phyloP scores from a whole-genome alignment of 495 filamentous ascomycete genomes.

The Letharia lupina region DNA sequence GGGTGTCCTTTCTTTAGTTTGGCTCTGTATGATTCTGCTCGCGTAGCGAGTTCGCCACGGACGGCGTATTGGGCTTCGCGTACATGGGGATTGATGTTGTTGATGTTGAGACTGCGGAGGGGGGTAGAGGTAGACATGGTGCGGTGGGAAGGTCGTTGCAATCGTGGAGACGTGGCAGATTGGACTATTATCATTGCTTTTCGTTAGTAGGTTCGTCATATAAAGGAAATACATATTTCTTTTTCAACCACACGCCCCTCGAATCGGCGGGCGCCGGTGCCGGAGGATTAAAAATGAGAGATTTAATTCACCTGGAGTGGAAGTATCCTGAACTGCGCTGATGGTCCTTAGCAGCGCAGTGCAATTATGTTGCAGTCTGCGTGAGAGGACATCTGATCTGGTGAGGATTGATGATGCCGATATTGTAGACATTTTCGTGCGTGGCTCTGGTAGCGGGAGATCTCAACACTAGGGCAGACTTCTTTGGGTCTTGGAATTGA shows the following conservation, averaged over 20 bases:
- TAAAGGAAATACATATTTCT: conserved; percentile 3
- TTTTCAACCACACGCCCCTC: conserved; percentile 2
- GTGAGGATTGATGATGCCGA: conserved; percentile 18
- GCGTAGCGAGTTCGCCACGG: conserved; percentile 85
- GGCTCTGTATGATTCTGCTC: conserved; percentile 80
- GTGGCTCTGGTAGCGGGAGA: neutral
- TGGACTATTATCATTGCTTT: neutral
- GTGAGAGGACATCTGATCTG: conserved; percentile 17
- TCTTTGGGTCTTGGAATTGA: neutral
- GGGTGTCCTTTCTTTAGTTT: conserved; percentile 45
- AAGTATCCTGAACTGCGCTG: neutral
- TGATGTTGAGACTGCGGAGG: conserved; percentile 57
- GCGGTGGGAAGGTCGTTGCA: conserved; percentile 26
- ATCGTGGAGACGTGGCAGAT: neutral
- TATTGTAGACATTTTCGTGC: conserved; percentile 10
- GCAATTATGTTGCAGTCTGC: conserved; percentile 17
- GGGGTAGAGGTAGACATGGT: conserved; percentile 49
- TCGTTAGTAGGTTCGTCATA: conserved; percentile 1
- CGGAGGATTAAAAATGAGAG: neutral
- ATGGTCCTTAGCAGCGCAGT: conserved; percentile 2
- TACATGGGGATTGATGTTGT: conserved; percentile 89
- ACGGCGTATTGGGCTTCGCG: conserved; percentile 88
- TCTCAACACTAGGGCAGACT: conserved; percentile 4
- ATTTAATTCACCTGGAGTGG: neutral
- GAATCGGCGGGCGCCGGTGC: conserved; percentile 9